Percentiles rank a stretch among this genome's conserved stretches.
These are phyloP conservation scores for Colletotrichum echinochloae DNA, from an alignment of 2,329 filamentous ascomycete species.

Conservation along the genomic window DNA sequence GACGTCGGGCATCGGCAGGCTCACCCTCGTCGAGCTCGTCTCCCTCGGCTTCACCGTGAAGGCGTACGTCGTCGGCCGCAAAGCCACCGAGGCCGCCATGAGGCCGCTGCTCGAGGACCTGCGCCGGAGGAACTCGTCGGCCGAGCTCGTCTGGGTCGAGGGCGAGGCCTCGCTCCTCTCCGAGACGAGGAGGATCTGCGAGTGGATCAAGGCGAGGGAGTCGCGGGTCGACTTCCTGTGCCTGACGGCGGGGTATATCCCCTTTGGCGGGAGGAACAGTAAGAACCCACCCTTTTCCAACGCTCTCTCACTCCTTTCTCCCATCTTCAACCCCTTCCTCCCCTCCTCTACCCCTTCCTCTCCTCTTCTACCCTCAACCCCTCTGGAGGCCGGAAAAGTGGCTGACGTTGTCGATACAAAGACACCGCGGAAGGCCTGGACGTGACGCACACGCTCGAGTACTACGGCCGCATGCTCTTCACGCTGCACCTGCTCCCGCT, in stretches of 20 bases:
- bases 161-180: conserved; percentile 59
- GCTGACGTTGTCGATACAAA: not conserved
- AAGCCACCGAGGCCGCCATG: conserved; percentile 48
- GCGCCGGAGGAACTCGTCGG: conserved; percentile 51
- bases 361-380: not conserved
- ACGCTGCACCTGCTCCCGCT: conserved; percentile 55
- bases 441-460: conserved; percentile 53
- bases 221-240: conserved; percentile 57
- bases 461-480: conserved; percentile 59
- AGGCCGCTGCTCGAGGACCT: conserved; percentile 52
- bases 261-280: conserved; percentile 50
- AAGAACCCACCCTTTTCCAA: not conserved
- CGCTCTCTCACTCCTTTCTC: no score
- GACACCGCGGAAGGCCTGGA: conserved; percentile 59
- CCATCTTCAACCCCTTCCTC: no score
- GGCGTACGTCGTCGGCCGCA: conserved; percentile 59
- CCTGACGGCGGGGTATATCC: conserved; percentile 57
- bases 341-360: no score
- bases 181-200: conserved; percentile 55
- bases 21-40: conserved; percentile 53
- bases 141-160: conserved; percentile 56
- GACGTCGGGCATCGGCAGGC: conserved; percentile 59
- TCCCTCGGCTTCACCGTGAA: conserved; percentile 49
- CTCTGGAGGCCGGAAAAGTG: not conserved
- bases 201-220: conserved; percentile 53